A percentile compares a stretch with the other conserved stretches of the same genome.
Conservation (phyloP, 768 basidiomycete species). For the Pisolithus tinctorius region DNA sequence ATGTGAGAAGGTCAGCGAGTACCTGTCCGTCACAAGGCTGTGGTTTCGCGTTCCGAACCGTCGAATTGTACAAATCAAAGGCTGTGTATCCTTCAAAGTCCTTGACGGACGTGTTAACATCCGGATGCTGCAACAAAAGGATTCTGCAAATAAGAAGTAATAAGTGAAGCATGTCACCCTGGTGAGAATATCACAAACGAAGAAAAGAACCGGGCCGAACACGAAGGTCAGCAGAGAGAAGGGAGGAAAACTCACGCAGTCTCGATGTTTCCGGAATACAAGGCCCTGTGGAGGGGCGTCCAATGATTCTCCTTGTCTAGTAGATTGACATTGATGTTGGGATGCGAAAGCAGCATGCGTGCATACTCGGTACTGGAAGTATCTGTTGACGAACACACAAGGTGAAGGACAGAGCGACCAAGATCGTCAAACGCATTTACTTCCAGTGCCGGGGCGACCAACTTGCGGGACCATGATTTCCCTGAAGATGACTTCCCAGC, state of each 20-base stretch:
- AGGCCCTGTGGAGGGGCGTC: slow-evolving; percentile 84
- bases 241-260: slow-evolving; percentile 47
- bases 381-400: slow-evolving; percentile 64
- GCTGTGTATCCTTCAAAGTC: slow-evolving; percentile 88
- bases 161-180: not conserved
- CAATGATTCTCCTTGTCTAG: slow-evolving; percentile 81
- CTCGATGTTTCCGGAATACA: slow-evolving; percentile 74
- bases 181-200: not conserved
- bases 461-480: slow-evolving; percentile 52
- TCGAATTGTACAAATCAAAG: slow-evolving; percentile 91
- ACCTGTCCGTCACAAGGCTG: slow-evolving; percentile 23
- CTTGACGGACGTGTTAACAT: slow-evolving; percentile 66
- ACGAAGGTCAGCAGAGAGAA: not conserved
- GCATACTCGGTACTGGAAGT: slow-evolving; percentile 68
- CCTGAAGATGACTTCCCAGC: slow-evolving; percentile 24
- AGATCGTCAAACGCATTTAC: slow-evolving; percentile 68
- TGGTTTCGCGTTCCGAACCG: slow-evolving; percentile 69
- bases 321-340: slow-evolving; percentile 72
- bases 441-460: slow-evolving; percentile 36
- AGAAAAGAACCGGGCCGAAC: not conserved
- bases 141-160: slow-evolving; percentile 39
- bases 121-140: slow-evolving; percentile 65
- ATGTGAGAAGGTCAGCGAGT: slow-evolving; percentile 66
- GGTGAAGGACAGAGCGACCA: slow-evolving; percentile 76
- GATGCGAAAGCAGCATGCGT: slow-evolving; percentile 66